These are phyloP conservation scores for Phoenix roebelenii DNA, from an alignment of 176 grass and related monocot species.

Conservation along the genomic window DNA sequence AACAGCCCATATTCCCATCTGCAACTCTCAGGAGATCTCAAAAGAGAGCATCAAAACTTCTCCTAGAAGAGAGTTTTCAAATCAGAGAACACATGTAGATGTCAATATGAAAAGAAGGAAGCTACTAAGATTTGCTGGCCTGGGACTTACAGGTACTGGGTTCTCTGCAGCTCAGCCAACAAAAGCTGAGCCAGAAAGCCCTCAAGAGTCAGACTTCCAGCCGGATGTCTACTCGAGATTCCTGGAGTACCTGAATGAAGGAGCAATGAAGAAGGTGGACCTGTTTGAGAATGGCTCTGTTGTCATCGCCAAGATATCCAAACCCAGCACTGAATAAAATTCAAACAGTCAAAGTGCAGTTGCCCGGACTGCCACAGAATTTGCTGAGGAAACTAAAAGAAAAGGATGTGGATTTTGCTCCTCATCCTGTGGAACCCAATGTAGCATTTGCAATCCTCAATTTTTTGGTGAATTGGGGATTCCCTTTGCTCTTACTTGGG, in stretches of 20 bases:
- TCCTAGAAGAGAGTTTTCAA: background rate
- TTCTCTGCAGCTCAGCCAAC: background rate
- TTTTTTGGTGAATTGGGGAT: constrained; percentile 35
- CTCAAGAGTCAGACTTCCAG: constrained; percentile 40
- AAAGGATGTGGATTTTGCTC: constrained; percentile 51
- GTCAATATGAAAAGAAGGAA: constrained; percentile 26
- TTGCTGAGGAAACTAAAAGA: constrained; percentile 57
- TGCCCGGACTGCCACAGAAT: constrained; percentile 43
- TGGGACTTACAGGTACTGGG: constrained; percentile 24
- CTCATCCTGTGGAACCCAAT: constrained; percentile 41
- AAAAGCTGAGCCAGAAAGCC: constrained; percentile 25
- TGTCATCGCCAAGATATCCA: constrained; percentile 48
- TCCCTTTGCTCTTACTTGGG: constrained; percentile 56
- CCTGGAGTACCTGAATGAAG: constrained; percentile 57
- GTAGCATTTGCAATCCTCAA: constrained; percentile 35
- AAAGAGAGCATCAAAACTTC: constrained; percentile 24
- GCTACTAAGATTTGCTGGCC: constrained; percentile 32
- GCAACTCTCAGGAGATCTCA: constrained; percentile 34
- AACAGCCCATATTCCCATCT: constrained; percentile 34
- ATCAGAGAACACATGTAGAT: background rate
- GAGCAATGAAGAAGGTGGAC: constrained; percentile 49
- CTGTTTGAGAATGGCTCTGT: constrained; percentile 62
- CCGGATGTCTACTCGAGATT: constrained; percentile 68
- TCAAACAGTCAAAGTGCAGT: constrained; percentile 59
- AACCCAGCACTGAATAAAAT: constrained; percentile 29